phyloP scores from a whole-genome alignment of 1,284 basidiomycete genomes.

The Exobasidium rhododendri region DNA sequence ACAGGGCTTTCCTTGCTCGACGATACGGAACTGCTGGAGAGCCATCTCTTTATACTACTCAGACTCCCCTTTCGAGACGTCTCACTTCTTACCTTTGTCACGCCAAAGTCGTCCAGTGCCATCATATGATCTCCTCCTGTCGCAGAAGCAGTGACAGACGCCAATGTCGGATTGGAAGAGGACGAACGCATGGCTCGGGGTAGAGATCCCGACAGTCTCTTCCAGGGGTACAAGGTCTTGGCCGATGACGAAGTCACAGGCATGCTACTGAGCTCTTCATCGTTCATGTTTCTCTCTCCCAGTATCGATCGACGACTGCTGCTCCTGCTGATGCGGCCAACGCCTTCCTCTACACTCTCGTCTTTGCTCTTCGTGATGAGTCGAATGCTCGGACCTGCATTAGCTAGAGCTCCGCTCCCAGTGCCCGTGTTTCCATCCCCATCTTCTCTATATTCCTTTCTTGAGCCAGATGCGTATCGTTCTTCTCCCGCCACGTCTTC shows the following conservation, averaged over 20 bases:
- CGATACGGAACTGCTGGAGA: background rate
- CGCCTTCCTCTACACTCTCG: background rate
- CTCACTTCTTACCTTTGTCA: too few relatives aligned
- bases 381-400: conserved; percentile 2
- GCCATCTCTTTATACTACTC: background rate
- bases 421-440: too few relatives aligned
- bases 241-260: background rate
- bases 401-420: too few relatives aligned
- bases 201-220: background rate
- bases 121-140: background rate
- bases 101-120: background rate
- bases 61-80: background rate
- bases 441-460: too few relatives aligned
- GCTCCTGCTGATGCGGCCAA: conserved; percentile 5
- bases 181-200: background rate
- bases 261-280: too few relatives aligned
- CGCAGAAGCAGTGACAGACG: background rate
- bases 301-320: background rate
- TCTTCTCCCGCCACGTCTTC: background rate
- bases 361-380: background rate
- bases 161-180: background rate
- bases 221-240: background rate
- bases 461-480: too few relatives aligned
- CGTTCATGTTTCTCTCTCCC: too few relatives aligned
- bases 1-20: background rate